These are phyloP conservation scores for Russula compacta DNA, from an alignment of 768 basidiomycete species.

Conservation along the genomic window DNA sequence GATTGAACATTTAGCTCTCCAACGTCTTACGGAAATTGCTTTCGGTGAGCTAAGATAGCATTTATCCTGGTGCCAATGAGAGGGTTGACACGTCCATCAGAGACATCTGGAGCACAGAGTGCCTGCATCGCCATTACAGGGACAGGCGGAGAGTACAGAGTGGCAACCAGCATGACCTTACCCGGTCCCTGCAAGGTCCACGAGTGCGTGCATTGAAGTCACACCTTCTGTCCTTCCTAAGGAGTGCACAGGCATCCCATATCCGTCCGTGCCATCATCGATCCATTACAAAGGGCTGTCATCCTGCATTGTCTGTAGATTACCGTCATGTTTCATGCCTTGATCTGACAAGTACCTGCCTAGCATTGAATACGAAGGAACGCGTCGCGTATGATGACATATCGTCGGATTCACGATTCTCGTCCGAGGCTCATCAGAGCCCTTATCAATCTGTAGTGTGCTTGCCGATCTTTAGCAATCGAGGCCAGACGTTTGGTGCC, in stretches of 20 bases:
- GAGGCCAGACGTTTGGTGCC: slow-evolving; percentile 66
- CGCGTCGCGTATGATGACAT: slow-evolving; percentile 53
- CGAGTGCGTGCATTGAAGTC: slow-evolving; percentile 38
- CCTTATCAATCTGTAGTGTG: slow-evolving; percentile 54
- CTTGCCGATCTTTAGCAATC: slow-evolving; percentile 64
- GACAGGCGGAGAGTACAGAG: slow-evolving; percentile 61
- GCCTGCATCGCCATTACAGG: slow-evolving; percentile 61
- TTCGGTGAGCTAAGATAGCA: slow-evolving; percentile 35
- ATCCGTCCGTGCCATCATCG: slow-evolving; percentile 46
- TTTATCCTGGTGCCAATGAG: neutral
- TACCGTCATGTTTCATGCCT: neutral
- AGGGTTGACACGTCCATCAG: slow-evolving; percentile 25
- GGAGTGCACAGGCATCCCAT: slow-evolving; percentile 41
- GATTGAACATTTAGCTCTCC: slow-evolving; percentile 34
- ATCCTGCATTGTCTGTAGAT: slow-evolving; percentile 49
- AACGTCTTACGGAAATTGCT: slow-evolving; percentile 62
- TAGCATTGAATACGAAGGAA: slow-evolving; percentile 61
- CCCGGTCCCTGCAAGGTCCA: slow-evolving; percentile 57
- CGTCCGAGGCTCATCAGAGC: slow-evolving; percentile 57
- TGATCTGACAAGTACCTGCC: neutral
- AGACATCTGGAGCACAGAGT: slow-evolving; percentile 57
- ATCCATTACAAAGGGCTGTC: slow-evolving; percentile 58
- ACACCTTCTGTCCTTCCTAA: neutral
- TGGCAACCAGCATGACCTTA: slow-evolving; percentile 55
- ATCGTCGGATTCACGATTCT: slow-evolving; percentile 55